A percentile compares a stretch with the other conserved stretches of the same genome.
These are phyloP conservation scores for Kluyveromyces dobzhanskii DNA, from an alignment of 805 yeast species.

Conservation along the genomic window DNA sequence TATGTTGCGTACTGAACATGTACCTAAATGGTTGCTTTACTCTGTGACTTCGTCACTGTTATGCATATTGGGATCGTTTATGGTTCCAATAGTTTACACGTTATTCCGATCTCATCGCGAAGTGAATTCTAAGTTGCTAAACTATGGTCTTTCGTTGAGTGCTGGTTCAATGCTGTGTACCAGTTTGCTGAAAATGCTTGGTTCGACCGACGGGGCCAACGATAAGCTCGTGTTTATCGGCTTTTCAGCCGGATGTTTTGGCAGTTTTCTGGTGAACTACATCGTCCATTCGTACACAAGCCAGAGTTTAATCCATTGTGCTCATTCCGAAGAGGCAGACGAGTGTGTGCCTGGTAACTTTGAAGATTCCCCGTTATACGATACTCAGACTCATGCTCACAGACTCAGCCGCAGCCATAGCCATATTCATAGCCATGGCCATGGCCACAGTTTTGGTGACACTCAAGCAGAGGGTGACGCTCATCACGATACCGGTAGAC, in stretches of 20 bases:
- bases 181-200: slow-evolving; percentile 67
- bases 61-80: slow-evolving; percentile 62
- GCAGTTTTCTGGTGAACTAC: slow-evolving; percentile 54
- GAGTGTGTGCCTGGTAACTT: slow-evolving; percentile 17
- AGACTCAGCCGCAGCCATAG: not conserved
- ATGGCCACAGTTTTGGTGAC: not conserved
- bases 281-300: slow-evolving; percentile 68
- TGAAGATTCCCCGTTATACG: slow-evolving; percentile 3
- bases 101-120: slow-evolving; percentile 11
- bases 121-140: slow-evolving; percentile 49
- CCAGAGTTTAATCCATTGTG: slow-evolving; percentile 80
- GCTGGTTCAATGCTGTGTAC: slow-evolving; percentile 81
- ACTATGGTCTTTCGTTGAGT: slow-evolving; percentile 66
- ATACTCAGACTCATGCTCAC: not conserved
- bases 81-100: slow-evolving; percentile 36
- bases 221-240: slow-evolving; percentile 39
- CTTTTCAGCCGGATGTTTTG: slow-evolving; percentile 44
- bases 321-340: slow-evolving; percentile 39
- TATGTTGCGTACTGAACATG: not conserved
- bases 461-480: not conserved
- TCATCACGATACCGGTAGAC: not conserved
- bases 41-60: slow-evolving; percentile 56
- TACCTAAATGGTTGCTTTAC: slow-evolving; percentile 27
- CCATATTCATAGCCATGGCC: not conserved
- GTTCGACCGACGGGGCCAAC: slow-evolving; percentile 39